Evolutionary conservation across 2,329 filamentous ascomycete species (phyloP).

Genomic region (Leptographium flavum): DNA sequence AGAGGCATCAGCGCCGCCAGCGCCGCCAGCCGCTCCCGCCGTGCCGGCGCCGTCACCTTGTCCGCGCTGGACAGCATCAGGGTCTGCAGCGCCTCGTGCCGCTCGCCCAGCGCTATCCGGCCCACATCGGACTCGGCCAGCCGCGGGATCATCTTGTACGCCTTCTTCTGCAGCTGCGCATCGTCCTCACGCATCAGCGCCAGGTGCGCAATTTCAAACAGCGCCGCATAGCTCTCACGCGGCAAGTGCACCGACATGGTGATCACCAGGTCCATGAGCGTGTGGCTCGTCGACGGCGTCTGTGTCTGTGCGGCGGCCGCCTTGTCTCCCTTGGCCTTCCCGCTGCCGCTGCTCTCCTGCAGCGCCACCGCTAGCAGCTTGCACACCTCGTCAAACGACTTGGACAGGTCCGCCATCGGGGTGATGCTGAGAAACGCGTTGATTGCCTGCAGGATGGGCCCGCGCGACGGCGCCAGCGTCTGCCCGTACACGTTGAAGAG

Average conservation of each 20-base stretch:
- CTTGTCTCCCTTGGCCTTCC: neutral
- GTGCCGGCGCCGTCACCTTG: slow-evolving; percentile 73
- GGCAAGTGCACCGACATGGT: slow-evolving; percentile 92
- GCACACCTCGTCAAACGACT: slow-evolving; percentile 79
- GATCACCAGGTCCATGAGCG: slow-evolving; percentile 91
- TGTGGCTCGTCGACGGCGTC: slow-evolving; percentile 84
- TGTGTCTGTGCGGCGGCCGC: slow-evolving; percentile 26
- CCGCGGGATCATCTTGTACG: slow-evolving; percentile 92
- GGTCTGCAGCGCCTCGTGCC: slow-evolving; percentile 66
- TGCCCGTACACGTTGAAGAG: slow-evolving; percentile 99
- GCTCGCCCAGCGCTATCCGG: slow-evolving; percentile 58
- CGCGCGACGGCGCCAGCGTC: slow-evolving; percentile 82
- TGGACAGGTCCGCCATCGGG: slow-evolving; percentile 60
- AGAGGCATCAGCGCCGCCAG: slow-evolving; percentile 68
- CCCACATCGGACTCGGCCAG: slow-evolving; percentile 71
- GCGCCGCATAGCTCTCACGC: slow-evolving; percentile 63
- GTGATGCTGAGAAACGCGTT: slow-evolving; percentile 89
- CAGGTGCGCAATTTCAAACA: slow-evolving; percentile 76
- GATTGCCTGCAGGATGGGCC: slow-evolving; percentile 84
- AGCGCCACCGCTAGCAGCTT: slow-evolving; percentile 68
- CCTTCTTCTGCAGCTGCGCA: slow-evolving; percentile 94
- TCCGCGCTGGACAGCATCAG: slow-evolving; percentile 67
- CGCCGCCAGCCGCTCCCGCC: slow-evolving; percentile 73
- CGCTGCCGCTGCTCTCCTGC: too few relatives aligned
- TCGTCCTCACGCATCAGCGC: slow-evolving; percentile 73